Percentiles rank a stretch among this genome's conserved stretches.
Evolutionary conservation across 306 rosid genomes (phyloP).

Genomic region (Prunus mume): DNA sequence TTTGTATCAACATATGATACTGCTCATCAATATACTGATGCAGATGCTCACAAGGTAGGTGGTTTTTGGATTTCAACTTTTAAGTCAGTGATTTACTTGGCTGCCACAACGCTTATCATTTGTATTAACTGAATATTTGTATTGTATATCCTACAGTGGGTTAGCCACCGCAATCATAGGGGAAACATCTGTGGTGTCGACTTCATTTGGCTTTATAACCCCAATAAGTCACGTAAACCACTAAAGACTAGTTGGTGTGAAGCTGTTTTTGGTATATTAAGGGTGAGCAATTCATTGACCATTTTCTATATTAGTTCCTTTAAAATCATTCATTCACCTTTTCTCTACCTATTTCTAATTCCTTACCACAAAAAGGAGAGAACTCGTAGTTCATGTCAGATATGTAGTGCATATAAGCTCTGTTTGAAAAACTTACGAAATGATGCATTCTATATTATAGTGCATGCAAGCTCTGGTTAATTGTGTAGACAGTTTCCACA

Average conservation of each 20-base stretch:
- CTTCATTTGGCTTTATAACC: conserved; percentile 96
- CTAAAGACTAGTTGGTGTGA: conserved; percentile 87
- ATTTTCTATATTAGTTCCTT: background rate
- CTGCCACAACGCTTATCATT: background rate
- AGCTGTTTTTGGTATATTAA: conserved; percentile 83
- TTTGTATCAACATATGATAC: conserved; percentile 92
- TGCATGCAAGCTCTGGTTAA: background rate
- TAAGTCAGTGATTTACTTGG: background rate
- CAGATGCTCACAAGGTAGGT: conserved; percentile 79
- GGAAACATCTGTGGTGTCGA: conserved; percentile 98
- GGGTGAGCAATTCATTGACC: conserved; percentile 36
- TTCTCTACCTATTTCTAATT: background rate
- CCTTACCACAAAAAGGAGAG: background rate
- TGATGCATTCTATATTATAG: background rate
- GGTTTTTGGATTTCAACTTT: background rate
- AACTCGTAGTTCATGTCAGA: background rate
- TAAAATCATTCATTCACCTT: background rate
- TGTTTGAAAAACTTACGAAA: background rate
- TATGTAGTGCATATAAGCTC: background rate
- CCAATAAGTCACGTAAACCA: conserved; percentile 71
- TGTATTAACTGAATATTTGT: background rate
- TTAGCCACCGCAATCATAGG: conserved; percentile 94
- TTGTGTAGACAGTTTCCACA: background rate
- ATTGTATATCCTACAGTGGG: conserved; percentile 63
- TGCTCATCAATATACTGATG: conserved; percentile 73